phyloP scores from a whole-genome alignment of 2,329 filamentous ascomycete genomes.

The Talaromyces pinophilus region DNA sequence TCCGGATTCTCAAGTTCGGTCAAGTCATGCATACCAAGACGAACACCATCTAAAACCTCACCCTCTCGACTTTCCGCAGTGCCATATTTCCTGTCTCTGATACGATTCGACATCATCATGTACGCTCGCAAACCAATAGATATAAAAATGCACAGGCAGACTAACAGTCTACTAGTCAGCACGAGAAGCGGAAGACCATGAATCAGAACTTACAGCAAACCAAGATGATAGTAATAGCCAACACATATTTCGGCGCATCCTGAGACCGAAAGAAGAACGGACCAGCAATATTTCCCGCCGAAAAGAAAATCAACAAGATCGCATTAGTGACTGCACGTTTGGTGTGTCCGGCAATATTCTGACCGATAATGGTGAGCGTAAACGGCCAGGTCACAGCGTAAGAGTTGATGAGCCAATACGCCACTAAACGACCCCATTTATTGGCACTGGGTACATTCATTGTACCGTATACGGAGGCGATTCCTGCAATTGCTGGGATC shows the following conservation, averaged over 20 bases:
- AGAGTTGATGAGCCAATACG: not conserved
- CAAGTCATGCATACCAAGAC: not conserved
- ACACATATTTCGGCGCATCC: not conserved
- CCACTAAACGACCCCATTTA: no score
- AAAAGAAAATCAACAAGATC: not conserved
- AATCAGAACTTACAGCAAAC: not conserved
- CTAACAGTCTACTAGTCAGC: no score
- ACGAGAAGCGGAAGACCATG: no score
- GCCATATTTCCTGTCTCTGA: not conserved
- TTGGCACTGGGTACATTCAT: no score
- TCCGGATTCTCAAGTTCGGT: not conserved
- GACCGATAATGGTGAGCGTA: not conserved
- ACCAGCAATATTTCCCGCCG: no score
- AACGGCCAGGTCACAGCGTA: not conserved
- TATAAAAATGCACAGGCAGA: no score
- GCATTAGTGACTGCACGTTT: not conserved
- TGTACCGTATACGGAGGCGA: no score
- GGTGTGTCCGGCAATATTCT: not conserved
- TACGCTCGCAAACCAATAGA: not conserved
- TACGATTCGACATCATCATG: not conserved
- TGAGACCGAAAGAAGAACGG: no score
- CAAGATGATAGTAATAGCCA: not conserved
- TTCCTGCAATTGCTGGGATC: no score
- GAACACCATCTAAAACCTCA: not conserved
- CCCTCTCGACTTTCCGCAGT: not conserved